A percentile compares a stretch with the other conserved stretches of the same genome.
Evolutionary conservation across 2,329 filamentous ascomycete genomes (phyloP).

Genomic region (Graphilbum sp.): DNA sequence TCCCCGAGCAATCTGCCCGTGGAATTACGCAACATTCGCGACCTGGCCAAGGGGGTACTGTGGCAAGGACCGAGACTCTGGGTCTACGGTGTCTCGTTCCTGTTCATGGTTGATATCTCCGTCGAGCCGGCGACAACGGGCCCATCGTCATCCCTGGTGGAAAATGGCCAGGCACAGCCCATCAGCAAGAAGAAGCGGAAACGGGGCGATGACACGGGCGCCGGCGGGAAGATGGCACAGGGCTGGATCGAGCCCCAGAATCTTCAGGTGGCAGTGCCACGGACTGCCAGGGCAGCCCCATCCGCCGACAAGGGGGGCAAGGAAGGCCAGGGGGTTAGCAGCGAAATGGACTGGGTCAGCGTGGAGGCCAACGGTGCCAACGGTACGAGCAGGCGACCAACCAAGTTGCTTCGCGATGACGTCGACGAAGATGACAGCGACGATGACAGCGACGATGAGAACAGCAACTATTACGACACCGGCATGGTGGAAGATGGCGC

Average conservation of each 20-base stretch:
- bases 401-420: conserved; percentile 16
- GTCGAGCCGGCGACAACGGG: conserved; percentile 29
- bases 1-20: conserved; percentile 57
- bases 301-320: not conserved
- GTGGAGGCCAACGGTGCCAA: conserved; percentile 15
- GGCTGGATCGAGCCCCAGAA: conserved; percentile 27
- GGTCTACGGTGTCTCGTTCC: conserved; percentile 72
- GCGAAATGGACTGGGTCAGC: conserved; percentile 21
- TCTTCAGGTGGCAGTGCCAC: conserved; percentile 19
- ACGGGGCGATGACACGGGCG: conserved; percentile 32
- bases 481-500: not conserved
- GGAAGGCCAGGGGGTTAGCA: conserved; percentile 13
- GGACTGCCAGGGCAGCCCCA: too few species aligned
- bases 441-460: conserved; percentile 11
- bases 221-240: conserved; percentile 33
- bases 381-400: conserved; percentile 12
- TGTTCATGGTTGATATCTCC: conserved; percentile 83
- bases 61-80: conserved; percentile 72
- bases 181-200: conserved; percentile 35
- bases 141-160: conserved; percentile 9
- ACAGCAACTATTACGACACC: not conserved
- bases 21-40: conserved; percentile 57
- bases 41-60: conserved; percentile 66
- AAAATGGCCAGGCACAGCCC: not conserved
- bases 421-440: not conserved